Conservation (phyloP, 2,329 filamentous ascomycete species). For the Trichoderma sp. region DNA sequence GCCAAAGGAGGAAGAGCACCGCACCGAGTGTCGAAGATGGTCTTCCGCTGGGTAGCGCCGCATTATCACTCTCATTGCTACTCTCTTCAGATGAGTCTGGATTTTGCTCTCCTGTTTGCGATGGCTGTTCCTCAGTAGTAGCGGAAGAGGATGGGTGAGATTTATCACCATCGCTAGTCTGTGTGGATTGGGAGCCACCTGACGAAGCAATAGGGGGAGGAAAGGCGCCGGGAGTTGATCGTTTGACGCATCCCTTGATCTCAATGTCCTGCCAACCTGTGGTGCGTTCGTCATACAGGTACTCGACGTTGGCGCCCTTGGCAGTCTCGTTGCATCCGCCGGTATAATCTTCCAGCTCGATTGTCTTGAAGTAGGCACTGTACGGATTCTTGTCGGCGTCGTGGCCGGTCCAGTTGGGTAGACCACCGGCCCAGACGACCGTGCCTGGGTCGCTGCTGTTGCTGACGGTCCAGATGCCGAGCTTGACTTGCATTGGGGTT, state of each 20-base stretch:
- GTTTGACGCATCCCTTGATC: slow-evolving; percentile 32
- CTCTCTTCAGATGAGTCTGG: neutral
- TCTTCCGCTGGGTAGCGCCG: neutral
- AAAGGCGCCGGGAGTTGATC: slow-evolving; percentile 19
- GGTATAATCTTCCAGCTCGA: slow-evolving; percentile 35
- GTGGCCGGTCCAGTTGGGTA: slow-evolving; percentile 35
- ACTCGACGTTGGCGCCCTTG: slow-evolving; percentile 27
- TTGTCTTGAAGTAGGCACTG: slow-evolving; percentile 29
- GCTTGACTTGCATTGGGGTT: slow-evolving; percentile 67
- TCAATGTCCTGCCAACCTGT: slow-evolving; percentile 34
- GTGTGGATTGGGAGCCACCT: neutral
- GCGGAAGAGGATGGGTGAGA: neutral
- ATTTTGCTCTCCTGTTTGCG: slow-evolving; percentile 5
- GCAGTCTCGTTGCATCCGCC: slow-evolving; percentile 31
- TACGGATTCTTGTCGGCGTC: slow-evolving; percentile 27
- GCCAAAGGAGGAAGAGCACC: slow-evolving; percentile 23
- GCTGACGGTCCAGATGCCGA: slow-evolving; percentile 59
- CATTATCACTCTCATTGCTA: slow-evolving; percentile 10
- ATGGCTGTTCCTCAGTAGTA: neutral
- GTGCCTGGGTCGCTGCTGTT: slow-evolving; percentile 56
- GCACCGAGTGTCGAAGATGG: slow-evolving; percentile 24
- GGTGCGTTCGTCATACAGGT: slow-evolving; percentile 32
- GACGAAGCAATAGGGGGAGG: neutral
- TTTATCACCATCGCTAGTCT: neutral
- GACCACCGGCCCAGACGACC: slow-evolving; percentile 67